Evolutionary conservation across 1,139 yeast genomes (phyloP).

Genomic region (Diutina neorugosa): DNA sequence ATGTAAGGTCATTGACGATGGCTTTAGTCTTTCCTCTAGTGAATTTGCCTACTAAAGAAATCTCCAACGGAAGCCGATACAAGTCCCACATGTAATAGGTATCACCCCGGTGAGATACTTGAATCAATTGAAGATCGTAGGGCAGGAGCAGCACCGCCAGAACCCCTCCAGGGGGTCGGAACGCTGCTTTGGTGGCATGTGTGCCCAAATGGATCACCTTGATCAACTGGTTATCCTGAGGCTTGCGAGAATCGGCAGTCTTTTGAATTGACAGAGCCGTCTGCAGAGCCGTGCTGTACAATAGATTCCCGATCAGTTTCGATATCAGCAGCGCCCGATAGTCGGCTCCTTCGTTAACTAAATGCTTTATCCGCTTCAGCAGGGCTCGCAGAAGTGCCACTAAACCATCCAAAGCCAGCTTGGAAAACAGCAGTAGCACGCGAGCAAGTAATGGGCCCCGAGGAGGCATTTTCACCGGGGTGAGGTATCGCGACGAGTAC

Average conservation of each 20-base stretch:
- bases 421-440: constrained; percentile 36
- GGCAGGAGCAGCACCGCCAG: constrained; percentile 53
- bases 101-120: constrained; percentile 54
- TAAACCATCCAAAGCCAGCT: constrained; percentile 43
- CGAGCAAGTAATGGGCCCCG: constrained; percentile 33
- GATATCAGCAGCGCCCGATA: constrained; percentile 18
- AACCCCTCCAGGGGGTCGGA: constrained; percentile 49
- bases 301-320: constrained; percentile 16
- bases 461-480: constrained; percentile 35
- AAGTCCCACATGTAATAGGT: constrained; percentile 55
- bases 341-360: background rate
- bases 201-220: constrained; percentile 36
- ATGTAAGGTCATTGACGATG: constrained; percentile 34
- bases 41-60: constrained; percentile 47
- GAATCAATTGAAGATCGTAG: constrained; percentile 37
- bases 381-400: constrained; percentile 37
- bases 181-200: constrained; percentile 34
- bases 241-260: constrained; percentile 12
- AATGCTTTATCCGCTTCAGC: constrained; percentile 25
- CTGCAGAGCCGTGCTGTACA: constrained; percentile 25
- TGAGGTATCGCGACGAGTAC: constrained; percentile 7
- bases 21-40: constrained; percentile 56
- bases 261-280: constrained; percentile 16
- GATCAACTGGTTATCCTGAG: constrained; percentile 21
- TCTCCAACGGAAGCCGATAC: constrained; percentile 37